These are phyloP conservation scores for Cunninghamia lanceolata DNA, from an alignment of 75 land plant genomes.

Conservation along the genomic window DNA sequence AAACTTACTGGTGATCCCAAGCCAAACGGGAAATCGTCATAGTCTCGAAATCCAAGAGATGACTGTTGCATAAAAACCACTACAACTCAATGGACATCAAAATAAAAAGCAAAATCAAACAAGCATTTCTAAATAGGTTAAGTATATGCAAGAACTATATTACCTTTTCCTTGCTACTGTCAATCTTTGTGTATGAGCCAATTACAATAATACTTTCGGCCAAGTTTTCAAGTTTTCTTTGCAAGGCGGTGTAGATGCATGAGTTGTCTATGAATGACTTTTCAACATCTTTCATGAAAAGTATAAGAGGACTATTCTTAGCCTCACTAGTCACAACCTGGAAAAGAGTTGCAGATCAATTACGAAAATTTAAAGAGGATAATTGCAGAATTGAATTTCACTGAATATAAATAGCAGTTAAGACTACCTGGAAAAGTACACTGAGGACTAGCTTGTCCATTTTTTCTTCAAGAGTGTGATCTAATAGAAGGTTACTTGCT, in stretches of 20 bases:
- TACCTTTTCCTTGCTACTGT: slow-evolving; percentile 73
- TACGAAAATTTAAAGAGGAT: neutral
- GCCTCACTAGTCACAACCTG: slow-evolving; percentile 67
- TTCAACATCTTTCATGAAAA: slow-evolving; percentile 73
- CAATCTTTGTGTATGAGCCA: slow-evolving; percentile 64
- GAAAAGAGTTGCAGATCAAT: neutral
- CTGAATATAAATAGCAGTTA: neutral
- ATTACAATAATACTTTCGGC: slow-evolving; percentile 59
- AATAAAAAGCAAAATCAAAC: neutral
- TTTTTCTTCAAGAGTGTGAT: slow-evolving; percentile 6
- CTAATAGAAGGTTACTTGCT: slow-evolving; percentile 41
- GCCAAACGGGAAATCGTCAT: slow-evolving; percentile 68
- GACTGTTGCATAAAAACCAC: slow-evolving; percentile 28
- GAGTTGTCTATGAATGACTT: slow-evolving; percentile 46
- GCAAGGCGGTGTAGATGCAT: slow-evolving; percentile 36
- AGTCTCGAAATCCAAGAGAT: slow-evolving; percentile 67
- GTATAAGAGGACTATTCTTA: slow-evolving; percentile 54
- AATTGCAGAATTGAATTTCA: neutral
- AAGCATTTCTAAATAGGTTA: neutral
- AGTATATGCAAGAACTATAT: neutral
- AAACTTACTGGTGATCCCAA: slow-evolving; percentile 67
- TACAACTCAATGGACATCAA: neutral
- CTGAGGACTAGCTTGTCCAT: slow-evolving; percentile 18
- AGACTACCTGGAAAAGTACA: slow-evolving; percentile 60
- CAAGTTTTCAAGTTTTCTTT: slow-evolving; percentile 50